A percentile compares a stretch with the other conserved stretches of the same genome.
Conservation (phyloP, 2,329 filamentous ascomycete species). For the Lasiodiplodia gonubiensis region DNA sequence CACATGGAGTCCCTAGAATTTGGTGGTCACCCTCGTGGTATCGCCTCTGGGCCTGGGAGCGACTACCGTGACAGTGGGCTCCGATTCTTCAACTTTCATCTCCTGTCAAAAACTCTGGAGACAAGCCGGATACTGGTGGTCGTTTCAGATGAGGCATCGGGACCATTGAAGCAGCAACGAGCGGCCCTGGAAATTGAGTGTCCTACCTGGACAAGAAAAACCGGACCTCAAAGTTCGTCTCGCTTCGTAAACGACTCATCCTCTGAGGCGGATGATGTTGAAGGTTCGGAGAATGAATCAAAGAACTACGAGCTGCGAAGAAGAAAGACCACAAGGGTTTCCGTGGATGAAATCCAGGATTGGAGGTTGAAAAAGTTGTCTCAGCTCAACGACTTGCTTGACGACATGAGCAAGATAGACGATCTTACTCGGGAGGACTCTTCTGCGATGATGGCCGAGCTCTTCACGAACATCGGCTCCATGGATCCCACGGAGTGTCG, state of each 20-base stretch:
- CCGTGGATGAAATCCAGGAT: background rate
- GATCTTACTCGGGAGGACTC: background rate
- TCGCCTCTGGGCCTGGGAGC: constrained; percentile 27
- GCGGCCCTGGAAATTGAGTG: constrained; percentile 29
- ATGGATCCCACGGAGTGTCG: constrained; percentile 5
- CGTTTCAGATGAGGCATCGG: constrained; percentile 21
- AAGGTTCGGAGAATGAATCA: background rate
- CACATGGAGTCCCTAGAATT: constrained; percentile 33
- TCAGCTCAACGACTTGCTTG: background rate
- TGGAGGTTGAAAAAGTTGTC: background rate
- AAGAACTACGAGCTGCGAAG: background rate
- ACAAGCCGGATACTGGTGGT: constrained; percentile 35
- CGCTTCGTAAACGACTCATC: constrained; percentile 37
- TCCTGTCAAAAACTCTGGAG: constrained; percentile 36
- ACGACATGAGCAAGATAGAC: background rate
- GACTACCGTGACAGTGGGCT: constrained; percentile 33
- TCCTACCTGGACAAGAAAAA: constrained; percentile 32
- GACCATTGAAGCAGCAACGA: background rate
- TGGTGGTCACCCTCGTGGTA: constrained; percentile 20
- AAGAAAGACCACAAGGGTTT: background rate
- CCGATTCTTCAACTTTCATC: constrained; percentile 39
- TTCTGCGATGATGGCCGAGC: background rate
- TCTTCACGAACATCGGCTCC: background rate
- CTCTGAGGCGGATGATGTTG: constrained; percentile 38
- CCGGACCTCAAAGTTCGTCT: constrained; percentile 22